Evolutionary conservation across 1,284 basidiomycete species (phyloP).

Genomic region (Ustilago tritici): DNA sequence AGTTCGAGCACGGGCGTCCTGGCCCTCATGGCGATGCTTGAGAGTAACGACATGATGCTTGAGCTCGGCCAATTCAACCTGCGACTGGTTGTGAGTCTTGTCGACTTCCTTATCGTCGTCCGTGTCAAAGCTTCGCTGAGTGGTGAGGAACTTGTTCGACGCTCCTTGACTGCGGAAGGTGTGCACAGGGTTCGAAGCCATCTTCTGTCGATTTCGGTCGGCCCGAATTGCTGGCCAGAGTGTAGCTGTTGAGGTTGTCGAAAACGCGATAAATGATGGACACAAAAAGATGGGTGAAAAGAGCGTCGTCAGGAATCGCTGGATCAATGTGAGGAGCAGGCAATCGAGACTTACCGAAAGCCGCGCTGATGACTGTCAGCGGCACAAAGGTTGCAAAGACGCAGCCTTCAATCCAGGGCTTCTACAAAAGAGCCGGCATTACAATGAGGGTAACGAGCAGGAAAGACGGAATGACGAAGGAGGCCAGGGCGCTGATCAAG

Average conservation of each 20-base stretch:
- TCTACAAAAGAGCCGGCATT: slow-evolving; percentile 22
- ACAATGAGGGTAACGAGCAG: slow-evolving; percentile 32
- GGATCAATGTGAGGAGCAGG: too few species aligned
- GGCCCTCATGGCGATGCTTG: slow-evolving; percentile 15
- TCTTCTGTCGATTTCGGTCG: slow-evolving; percentile 18
- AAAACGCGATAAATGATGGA: neutral
- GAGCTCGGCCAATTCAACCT: slow-evolving; percentile 16
- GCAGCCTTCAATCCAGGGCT: slow-evolving; percentile 32
- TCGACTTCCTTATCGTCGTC: slow-evolving; percentile 26
- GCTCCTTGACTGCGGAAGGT: slow-evolving; percentile 27
- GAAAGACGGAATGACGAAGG: slow-evolving; percentile 30
- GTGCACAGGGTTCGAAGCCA: slow-evolving; percentile 2
- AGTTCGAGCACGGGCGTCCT: slow-evolving; percentile 6
- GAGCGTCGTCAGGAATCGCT: slow-evolving; percentile 1
- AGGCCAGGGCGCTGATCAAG: slow-evolving; percentile 30
- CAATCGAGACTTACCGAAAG: slow-evolving; percentile 20
- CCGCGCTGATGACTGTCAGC: slow-evolving; percentile 20
- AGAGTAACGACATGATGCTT: slow-evolving; percentile 20
- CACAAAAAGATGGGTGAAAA: slow-evolving; percentile 3
- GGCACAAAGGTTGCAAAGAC: slow-evolving; percentile 27
- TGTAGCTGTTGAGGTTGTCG: slow-evolving; percentile 9
- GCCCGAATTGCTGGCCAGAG: slow-evolving; percentile 39
- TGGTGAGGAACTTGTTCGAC: slow-evolving; percentile 30
- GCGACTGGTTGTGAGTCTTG: slow-evolving; percentile 12
- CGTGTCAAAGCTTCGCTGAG: slow-evolving; percentile 32